Percentiles rank a stretch among this genome's conserved stretches.
These are phyloP conservation scores for Blastocystis hominis DNA, from an alignment of 352 stramenopile species.

Conservation along the genomic window DNA sequence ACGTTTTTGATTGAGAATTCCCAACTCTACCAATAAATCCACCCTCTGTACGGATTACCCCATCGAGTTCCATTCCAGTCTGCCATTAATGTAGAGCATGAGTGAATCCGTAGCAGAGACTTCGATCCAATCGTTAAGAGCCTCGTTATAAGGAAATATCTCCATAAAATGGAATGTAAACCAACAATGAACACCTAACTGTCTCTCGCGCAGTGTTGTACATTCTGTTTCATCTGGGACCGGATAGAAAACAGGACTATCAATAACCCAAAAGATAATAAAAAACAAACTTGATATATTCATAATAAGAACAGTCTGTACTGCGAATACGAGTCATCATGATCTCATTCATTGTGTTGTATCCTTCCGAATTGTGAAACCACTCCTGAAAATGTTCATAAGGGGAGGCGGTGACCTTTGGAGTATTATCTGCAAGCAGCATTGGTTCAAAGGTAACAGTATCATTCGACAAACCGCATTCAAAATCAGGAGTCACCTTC, in stretches of 20 bases:
- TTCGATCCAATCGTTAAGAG: background rate
- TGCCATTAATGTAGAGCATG: background rate
- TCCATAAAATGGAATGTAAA: conserved; percentile 4
- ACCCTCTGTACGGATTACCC: background rate
- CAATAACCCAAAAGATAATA: background rate
- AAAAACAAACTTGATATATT: background rate
- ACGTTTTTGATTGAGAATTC: background rate
- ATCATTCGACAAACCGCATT: background rate
- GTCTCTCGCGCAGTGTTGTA: background rate
- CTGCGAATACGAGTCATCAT: background rate
- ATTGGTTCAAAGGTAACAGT: background rate
- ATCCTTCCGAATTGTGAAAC: background rate
- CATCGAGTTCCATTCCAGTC: background rate
- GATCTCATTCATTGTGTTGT: background rate
- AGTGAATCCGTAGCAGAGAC: background rate
- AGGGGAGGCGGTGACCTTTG: background rate
- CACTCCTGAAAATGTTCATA: background rate
- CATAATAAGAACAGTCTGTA: background rate
- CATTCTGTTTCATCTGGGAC: background rate
- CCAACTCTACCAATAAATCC: background rate
- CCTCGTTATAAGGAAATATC: background rate
- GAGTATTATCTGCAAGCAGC: background rate
- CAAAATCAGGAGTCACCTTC: background rate
- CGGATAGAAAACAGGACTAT: conserved; percentile 26
- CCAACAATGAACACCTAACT: conserved; percentile 10